Evolutionary conservation across 2,329 filamentous ascomycete species (phyloP).

Genomic region (Penicillium expansum): DNA sequence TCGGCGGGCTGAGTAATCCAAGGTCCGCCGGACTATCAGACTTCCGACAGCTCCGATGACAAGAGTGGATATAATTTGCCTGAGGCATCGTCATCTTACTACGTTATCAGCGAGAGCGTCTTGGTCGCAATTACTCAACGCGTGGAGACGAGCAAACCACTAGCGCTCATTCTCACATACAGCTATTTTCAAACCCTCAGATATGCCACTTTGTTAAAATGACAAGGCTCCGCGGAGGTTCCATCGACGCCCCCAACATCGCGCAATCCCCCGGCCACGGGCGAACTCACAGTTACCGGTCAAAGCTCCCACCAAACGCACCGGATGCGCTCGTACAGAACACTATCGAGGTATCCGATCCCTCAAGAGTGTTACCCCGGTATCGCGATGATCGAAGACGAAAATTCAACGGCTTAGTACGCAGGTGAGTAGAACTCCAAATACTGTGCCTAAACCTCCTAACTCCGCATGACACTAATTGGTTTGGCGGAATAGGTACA

Average conservation of each 20-base stretch:
- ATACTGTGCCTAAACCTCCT: background rate
- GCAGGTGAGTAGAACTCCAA: slow-evolving; percentile 52
- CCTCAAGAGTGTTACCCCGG: slow-evolving; percentile 38
- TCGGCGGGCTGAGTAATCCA: background rate
- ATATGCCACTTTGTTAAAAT: slow-evolving; percentile 35
- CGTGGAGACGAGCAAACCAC: background rate
- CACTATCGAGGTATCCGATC: slow-evolving; percentile 40
- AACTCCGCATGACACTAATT: slow-evolving; percentile 5
- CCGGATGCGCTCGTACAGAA: slow-evolving; percentile 41
- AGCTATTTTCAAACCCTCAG: slow-evolving; percentile 10
- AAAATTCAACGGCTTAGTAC: slow-evolving; percentile 60
- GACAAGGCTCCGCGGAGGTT: slow-evolving; percentile 45
- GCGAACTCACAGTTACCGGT: slow-evolving; percentile 31
- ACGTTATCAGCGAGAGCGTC: slow-evolving; percentile 26
- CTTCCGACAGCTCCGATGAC: background rate
- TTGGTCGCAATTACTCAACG: slow-evolving; percentile 2
- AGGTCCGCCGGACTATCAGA: slow-evolving; percentile 1
- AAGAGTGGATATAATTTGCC: slow-evolving; percentile 3
- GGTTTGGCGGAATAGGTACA: slow-evolving; percentile 56
- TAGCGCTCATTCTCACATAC: background rate
- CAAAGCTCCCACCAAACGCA: slow-evolving; percentile 42
- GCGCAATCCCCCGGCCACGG: slow-evolving; percentile 28
- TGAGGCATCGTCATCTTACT: slow-evolving; percentile 14
- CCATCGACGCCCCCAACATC: slow-evolving; percentile 32
- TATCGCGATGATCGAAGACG: slow-evolving; percentile 42